phyloP scores from a whole-genome alignment of 1,284 basidiomycete genomes.

The Apiotrichum gracile region DNA sequence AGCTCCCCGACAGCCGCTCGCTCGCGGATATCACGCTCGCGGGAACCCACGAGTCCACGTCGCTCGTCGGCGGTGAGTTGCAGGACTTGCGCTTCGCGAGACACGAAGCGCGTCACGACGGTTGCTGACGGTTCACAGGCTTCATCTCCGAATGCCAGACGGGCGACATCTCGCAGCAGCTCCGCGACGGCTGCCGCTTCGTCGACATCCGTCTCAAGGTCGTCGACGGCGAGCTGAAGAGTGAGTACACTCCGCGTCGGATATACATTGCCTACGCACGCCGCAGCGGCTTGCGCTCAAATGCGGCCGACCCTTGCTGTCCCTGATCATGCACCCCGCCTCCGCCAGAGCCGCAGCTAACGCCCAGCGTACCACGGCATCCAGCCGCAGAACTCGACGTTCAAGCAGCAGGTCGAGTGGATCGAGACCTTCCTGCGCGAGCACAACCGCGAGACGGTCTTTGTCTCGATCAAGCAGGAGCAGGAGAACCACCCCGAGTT shows the following conservation, averaged over 20 bases:
- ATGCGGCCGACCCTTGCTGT: too few relatives aligned
- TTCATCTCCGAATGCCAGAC: constrained; percentile 44
- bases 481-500: constrained; percentile 52
- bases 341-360: background rate
- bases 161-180: constrained; percentile 38
- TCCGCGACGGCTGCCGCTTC: constrained; percentile 59
- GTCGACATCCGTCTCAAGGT: constrained; percentile 74
- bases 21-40: constrained; percentile 14
- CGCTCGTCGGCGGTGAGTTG: constrained; percentile 9
- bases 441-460: constrained; percentile 62
- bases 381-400: constrained; percentile 60
- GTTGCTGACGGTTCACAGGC: background rate
- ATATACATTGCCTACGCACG: too few relatives aligned
- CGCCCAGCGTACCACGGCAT: constrained; percentile 66
- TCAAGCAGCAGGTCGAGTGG: constrained; percentile 55
- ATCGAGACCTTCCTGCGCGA: constrained; percentile 62
- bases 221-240: constrained; percentile 51
- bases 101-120: background rate
- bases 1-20: constrained; percentile 13
- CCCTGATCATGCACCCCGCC: too few relatives aligned
- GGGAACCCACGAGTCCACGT: constrained; percentile 13
- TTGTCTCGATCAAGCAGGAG: constrained; percentile 84
- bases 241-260: constrained; percentile 25
- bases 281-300: too few relatives aligned
- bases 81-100: background rate